Base-by-base conservation (phyloP, 768 basidiomycete genomes). In the Amyloporia xantha region DNA sequence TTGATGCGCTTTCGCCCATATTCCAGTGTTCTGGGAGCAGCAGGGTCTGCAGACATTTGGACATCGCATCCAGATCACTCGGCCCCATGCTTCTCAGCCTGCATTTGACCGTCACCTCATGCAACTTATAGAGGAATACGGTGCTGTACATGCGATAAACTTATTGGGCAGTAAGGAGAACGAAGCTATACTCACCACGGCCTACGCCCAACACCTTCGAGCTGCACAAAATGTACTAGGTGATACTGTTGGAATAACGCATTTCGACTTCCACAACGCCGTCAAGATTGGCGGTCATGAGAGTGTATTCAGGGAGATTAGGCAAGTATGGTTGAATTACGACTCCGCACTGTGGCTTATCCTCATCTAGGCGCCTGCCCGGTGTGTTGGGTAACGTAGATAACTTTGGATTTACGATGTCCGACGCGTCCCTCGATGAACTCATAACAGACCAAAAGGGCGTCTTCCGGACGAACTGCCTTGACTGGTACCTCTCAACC, bases 1-100 rank as follows among this genome's bases (percentile, higher is more conserved):
- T 40, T 36, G 36, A 20, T 20, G 25, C 33, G 23, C 13, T 19
- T 15, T 4, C 47, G 37, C 5, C 7, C 28, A 9, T n/a, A 28
- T 41, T 47, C 40, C 61, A 93, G 92, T 98, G 50, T 99, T 99
- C 64, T 99, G 96, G 96, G 95, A 98, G 64, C 95, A 99, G 61
- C 92, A 95, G 67, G 93, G 91, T 23, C 65, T 94, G 35, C 91
- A 94, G 62, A 94, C 95, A 0, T 93, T 99, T 61, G 90, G 92
- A 30, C 92, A 91, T 55, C 81, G 82, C 48, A 91, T 99, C 36
- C 93, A 97, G 62, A 91, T 99, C 53, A 94, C 92, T 11, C 84
- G 94, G 11, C 95, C 96, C 1, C 86, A 91, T 57, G 91, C 93
- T 2, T 94, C 94, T 1, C 95, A 98, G 57, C 94, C 94, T 6